Percentiles rank a stretch among this genome's conserved stretches.
Conservation (phyloP, 352 stramenopile genomes). For the Phytophthora foliorum region DNA sequence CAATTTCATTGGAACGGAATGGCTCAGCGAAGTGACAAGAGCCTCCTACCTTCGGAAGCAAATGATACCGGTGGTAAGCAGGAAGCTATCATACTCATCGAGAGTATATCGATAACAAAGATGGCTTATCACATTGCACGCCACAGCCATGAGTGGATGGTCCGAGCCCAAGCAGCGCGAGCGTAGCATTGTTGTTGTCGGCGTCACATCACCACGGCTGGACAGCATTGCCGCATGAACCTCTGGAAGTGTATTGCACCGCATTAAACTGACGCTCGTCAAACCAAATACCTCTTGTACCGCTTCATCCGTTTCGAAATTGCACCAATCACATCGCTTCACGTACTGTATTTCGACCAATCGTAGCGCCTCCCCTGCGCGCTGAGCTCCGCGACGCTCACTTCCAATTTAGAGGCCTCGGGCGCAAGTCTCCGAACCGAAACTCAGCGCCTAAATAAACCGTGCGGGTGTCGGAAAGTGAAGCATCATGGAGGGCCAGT, state of each 20-base stretch:
- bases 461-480: conserved; percentile 19
- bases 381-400: conserved; percentile 25
- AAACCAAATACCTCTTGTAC: conserved; percentile 14
- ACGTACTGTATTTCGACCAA: conserved; percentile 28
- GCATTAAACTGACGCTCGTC: conserved; percentile 4
- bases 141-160: conserved; percentile 20
- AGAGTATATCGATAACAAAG: not conserved
- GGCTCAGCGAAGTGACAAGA: not conserved
- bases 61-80: conserved; percentile 6
- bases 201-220: not conserved
- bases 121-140: conserved; percentile 17
- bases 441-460: conserved; percentile 20
- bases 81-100: not conserved
- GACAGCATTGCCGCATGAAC: not conserved
- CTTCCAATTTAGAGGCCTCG: conserved; percentile 53
- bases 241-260: not conserved
- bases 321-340: conserved; percentile 27
- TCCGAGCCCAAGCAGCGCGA: conserved; percentile 16
- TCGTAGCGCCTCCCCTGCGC: not conserved
- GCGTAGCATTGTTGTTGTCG: conserved; percentile 28
- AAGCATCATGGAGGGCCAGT: conserved; percentile 67
- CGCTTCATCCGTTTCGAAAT: conserved; percentile 34
- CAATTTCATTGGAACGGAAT: too few species aligned
- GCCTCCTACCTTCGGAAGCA: not conserved
- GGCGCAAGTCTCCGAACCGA: conserved; percentile 23